Evolutionary conservation across 768 basidiomycete species (phyloP).

Genomic region (Leucocoprinus birnbaumii): DNA sequence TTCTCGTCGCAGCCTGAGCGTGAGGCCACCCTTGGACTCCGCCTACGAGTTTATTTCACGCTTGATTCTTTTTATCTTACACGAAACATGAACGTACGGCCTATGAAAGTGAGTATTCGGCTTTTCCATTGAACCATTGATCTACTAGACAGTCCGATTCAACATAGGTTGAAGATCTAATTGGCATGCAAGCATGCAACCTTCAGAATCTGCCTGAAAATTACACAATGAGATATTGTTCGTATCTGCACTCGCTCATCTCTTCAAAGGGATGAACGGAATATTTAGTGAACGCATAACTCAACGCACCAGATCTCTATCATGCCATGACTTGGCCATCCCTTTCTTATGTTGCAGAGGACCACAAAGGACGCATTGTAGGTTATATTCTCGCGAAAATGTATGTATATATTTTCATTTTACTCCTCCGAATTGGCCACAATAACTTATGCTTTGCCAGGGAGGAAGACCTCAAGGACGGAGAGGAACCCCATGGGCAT

Average conservation of each 20-base stretch:
- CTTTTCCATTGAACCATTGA: background rate
- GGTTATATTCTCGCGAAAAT: conserved; percentile 97
- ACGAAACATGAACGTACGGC: conserved; percentile 50
- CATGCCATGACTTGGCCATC: conserved; percentile 95
- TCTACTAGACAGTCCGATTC: background rate
- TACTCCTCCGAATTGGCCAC: background rate
- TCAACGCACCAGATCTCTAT: conserved; percentile 61
- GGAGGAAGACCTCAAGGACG: conserved; percentile 63
- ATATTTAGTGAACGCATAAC: conserved; percentile 11
- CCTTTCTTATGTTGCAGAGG: conserved; percentile 91
- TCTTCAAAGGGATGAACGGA: conserved; percentile 8
- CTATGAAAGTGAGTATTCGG: conserved; percentile 31
- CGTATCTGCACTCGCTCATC: conserved; percentile 17
- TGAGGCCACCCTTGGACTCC: no score
- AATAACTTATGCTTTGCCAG: conserved; percentile 32
- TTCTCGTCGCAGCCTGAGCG: no score
- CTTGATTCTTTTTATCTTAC: conserved; percentile 1
- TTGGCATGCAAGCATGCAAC: conserved; percentile 96
- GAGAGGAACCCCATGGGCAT: conserved; percentile 81
- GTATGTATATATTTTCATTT: conserved; percentile 39
- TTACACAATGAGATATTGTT: conserved; percentile 84
- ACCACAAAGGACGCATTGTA: conserved; percentile 86
- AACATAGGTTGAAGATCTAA: conserved; percentile 77
- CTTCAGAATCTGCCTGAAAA: conserved; percentile 94
- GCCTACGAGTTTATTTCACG: conserved; percentile 1